Evolutionary conservation across 1,284 basidiomycete genomes (phyloP).

Genomic region (Leccinum fuscescens): DNA sequence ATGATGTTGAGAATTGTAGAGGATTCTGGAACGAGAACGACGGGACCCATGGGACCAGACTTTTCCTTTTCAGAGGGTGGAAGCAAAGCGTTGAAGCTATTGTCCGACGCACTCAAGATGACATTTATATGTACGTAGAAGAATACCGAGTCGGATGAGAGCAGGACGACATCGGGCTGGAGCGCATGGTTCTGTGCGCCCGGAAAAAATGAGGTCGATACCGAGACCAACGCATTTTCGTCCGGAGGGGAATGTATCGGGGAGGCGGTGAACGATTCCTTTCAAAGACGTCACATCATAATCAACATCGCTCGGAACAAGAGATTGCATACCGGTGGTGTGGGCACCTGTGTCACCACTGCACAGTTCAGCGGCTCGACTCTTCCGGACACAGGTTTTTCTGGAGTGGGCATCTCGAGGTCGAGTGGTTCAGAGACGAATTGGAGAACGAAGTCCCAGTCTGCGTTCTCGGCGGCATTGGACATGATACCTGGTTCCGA

Average conservation of each 20-base stretch:
- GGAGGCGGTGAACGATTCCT: constrained; percentile 53
- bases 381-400: constrained; percentile 36
- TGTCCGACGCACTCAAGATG: constrained; percentile 51
- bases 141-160: constrained; percentile 73
- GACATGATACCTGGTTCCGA: constrained; percentile 20
- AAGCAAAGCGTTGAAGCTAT: constrained; percentile 52
- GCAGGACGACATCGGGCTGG: constrained; percentile 59
- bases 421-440: constrained; percentile 58
- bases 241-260: constrained; percentile 40
- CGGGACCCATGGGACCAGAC: constrained; percentile 39
- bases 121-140: constrained; percentile 62
- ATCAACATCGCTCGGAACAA: constrained; percentile 6
- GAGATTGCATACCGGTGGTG: constrained; percentile 55
- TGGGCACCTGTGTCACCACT: constrained; percentile 50
- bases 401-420: constrained; percentile 36
- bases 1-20: constrained; percentile 59
- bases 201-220: constrained; percentile 78
- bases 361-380: constrained; percentile 19
- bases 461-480: constrained; percentile 41
- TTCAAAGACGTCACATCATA: constrained; percentile 3
- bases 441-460: constrained; percentile 64
- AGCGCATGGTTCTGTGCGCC: constrained; percentile 54
- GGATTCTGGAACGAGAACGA: constrained; percentile 49
- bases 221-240: constrained; percentile 56
- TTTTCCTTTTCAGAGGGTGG: constrained; percentile 33